A percentile compares a stretch with the other conserved stretches of the same genome.
Conservation (phyloP, 2,329 filamentous ascomycete genomes). For the Fusarium nurragi region DNA sequence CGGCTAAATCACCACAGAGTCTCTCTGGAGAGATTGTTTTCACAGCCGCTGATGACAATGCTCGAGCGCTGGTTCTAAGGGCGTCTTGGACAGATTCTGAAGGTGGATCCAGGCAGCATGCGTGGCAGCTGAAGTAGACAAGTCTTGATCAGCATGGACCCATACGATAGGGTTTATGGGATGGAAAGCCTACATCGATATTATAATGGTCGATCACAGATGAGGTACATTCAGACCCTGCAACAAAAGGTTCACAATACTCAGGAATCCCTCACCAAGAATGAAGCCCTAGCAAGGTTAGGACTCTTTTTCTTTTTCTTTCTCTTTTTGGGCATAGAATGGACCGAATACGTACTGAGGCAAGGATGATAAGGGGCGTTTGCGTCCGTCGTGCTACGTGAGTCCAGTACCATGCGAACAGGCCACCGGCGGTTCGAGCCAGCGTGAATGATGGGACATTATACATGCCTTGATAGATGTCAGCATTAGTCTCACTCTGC, state of each 20-base stretch:
- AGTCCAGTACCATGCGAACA: conserved; percentile 80
- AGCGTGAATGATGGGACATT: conserved; percentile 97
- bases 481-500: conserved; percentile 4
- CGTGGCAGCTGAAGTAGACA: conserved; percentile 60
- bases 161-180: not conserved
- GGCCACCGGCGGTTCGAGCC: conserved; percentile 82
- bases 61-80: conserved; percentile 72
- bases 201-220: conserved; percentile 54
- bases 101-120: conserved; percentile 55
- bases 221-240: conserved; percentile 82
- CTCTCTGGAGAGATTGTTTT: conserved; percentile 77
- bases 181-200: not conserved
- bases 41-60: conserved; percentile 73
- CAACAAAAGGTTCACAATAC: conserved; percentile 87
- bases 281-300: conserved; percentile 74
- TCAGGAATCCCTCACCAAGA: conserved; percentile 89
- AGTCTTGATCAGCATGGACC: not conserved
- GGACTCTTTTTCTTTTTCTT: not conserved
- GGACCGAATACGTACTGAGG: conserved; percentile 62
- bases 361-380: conserved; percentile 88
- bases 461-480: conserved; percentile 77
- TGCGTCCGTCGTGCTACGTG: conserved; percentile 61
- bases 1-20: conserved; percentile 59
- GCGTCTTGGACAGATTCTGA: conserved; percentile 67
- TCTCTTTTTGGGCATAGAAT: not conserved